Percentiles rank a stretch among this genome's conserved stretches.
Conservation (phyloP, 352 stramenopile genomes). For the Phytophthora kernoviae region DNA sequence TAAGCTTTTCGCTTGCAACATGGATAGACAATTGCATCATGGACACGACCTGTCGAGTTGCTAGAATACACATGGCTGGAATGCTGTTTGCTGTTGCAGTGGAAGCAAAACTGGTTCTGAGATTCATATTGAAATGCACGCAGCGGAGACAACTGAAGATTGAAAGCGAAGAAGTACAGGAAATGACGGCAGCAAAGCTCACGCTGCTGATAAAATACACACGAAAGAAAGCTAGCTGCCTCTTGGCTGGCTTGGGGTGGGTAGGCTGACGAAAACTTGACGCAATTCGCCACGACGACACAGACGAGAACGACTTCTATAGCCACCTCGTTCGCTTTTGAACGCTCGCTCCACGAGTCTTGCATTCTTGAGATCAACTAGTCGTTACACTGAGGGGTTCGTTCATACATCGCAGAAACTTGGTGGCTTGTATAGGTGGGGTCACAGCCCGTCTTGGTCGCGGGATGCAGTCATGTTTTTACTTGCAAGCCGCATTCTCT, state of each 20-base stretch:
- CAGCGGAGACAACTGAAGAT: conserved; percentile 17
- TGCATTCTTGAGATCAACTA: conserved; percentile 4
- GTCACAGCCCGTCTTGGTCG: conserved; percentile 35
- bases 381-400: conserved; percentile 21
- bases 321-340: conserved; percentile 24
- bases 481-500: conserved; percentile 17
- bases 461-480: conserved; percentile 32
- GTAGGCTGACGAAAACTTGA: conserved; percentile 38
- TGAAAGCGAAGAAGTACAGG: conserved; percentile 38
- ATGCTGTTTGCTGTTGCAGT: not conserved
- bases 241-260: conserved; percentile 36
- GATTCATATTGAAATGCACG: conserved; percentile 22
- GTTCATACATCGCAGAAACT: conserved; percentile 12
- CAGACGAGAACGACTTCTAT: conserved; percentile 38
- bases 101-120: conserved; percentile 38
- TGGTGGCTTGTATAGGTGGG: conserved; percentile 23
- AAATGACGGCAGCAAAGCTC: conserved; percentile 26
- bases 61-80: conserved; percentile 4
- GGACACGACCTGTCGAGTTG: not conserved
- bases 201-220: conserved; percentile 46
- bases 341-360: conserved; percentile 16
- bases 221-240: conserved; percentile 40
- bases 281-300: conserved; percentile 40
- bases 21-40: not conserved
- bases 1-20: conserved; percentile 9